phyloP scores from a whole-genome alignment of 1,284 basidiomycete genomes.

The Cutaneotrichosporon spelunceum region DNA sequence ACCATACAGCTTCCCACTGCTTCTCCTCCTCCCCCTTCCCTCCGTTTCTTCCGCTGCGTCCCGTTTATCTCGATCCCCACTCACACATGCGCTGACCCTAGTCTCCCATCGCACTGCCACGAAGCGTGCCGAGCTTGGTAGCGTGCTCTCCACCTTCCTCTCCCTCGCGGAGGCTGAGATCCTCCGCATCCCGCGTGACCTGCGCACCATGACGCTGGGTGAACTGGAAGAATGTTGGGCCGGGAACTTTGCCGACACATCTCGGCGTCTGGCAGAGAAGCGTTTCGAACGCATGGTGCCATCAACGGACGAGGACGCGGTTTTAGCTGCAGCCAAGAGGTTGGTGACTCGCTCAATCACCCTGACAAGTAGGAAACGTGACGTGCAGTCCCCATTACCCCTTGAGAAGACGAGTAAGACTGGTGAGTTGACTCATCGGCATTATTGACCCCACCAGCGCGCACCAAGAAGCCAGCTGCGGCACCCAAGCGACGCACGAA shows the following conservation, averaged over 20 bases:
- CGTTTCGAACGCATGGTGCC: conserved; percentile 26
- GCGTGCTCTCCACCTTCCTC: conserved; percentile 40
- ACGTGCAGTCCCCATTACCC: conserved; percentile 5
- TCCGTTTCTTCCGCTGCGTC: neutral
- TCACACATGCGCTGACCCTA: conserved; percentile 3
- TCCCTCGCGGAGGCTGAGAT: conserved; percentile 48
- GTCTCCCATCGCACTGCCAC: conserved; percentile 13
- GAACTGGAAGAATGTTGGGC: conserved; percentile 49
- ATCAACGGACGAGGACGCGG: conserved; percentile 28
- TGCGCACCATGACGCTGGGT: conserved; percentile 44
- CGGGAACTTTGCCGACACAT: conserved; percentile 43
- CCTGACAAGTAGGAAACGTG: conserved; percentile 13
- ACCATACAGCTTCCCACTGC: too few relatives aligned
- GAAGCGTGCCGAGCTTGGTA: conserved; percentile 27
- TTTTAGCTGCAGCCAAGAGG: conserved; percentile 34
- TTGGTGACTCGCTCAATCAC: conserved; percentile 18
- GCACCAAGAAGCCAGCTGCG: conserved; percentile 10
- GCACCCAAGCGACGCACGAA: conserved; percentile 15
- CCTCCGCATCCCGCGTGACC: conserved; percentile 44
- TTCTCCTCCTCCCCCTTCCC: neutral
- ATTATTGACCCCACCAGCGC: neutral
- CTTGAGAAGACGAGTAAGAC: conserved; percentile 21
- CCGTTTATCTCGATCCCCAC: neutral
- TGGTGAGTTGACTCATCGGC: conserved; percentile 10
- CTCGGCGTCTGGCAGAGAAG: conserved; percentile 38